A percentile compares a stretch with the other conserved stretches of the same genome.
These are phyloP conservation scores for Byssochlamys sp. DNA, from an alignment of 2,329 filamentous ascomycete genomes.

Conservation along the genomic window DNA sequence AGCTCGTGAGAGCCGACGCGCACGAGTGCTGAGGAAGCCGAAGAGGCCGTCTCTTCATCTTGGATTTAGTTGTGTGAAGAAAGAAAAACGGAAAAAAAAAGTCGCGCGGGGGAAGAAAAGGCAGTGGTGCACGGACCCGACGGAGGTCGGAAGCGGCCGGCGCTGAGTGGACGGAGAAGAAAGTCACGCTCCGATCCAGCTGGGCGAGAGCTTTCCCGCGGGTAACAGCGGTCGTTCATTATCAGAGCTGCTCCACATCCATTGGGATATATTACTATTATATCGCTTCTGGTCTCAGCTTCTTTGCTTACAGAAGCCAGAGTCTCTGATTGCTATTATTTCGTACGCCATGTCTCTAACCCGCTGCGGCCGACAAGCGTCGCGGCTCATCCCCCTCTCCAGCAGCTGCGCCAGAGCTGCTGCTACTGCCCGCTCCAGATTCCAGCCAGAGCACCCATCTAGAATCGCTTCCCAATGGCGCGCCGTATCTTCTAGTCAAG, in stretches of 20 bases:
- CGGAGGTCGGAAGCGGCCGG: slow-evolving; percentile 5
- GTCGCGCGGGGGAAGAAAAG: slow-evolving; percentile 12
- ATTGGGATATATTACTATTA: slow-evolving; percentile 4
- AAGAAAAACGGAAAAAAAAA: slow-evolving; percentile 9
- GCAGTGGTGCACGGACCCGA: slow-evolving; percentile 9
- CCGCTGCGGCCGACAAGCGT: slow-evolving; percentile 27
- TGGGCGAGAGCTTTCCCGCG: slow-evolving; percentile 26
- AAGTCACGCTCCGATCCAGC: background rate
- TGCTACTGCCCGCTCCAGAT: slow-evolving; percentile 11
- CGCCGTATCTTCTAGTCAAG: slow-evolving; percentile 28
- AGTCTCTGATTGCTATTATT: background rate
- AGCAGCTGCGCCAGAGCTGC: slow-evolving; percentile 21
- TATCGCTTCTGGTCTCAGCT: slow-evolving; percentile 9
- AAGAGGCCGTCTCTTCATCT: slow-evolving; percentile 62
- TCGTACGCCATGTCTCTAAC: slow-evolving; percentile 23
- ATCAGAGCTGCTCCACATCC: slow-evolving; percentile 6
- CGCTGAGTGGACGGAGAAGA: background rate
- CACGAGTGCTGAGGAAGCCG: slow-evolving; percentile 46
- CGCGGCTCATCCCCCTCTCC: slow-evolving; percentile 22
- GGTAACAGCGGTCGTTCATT: slow-evolving; percentile 18
- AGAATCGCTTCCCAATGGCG: slow-evolving; percentile 24
- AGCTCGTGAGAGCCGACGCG: slow-evolving; percentile 34
- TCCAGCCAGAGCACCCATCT: slow-evolving; percentile 12
- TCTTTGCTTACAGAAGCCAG: background rate
- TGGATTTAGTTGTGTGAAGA: slow-evolving; percentile 66